Evolutionary conservation across 495 filamentous ascomycete genomes (phyloP), one percentile per base, ranked within the genome.

Genomic region (Penicillium desertorum): DNA sequence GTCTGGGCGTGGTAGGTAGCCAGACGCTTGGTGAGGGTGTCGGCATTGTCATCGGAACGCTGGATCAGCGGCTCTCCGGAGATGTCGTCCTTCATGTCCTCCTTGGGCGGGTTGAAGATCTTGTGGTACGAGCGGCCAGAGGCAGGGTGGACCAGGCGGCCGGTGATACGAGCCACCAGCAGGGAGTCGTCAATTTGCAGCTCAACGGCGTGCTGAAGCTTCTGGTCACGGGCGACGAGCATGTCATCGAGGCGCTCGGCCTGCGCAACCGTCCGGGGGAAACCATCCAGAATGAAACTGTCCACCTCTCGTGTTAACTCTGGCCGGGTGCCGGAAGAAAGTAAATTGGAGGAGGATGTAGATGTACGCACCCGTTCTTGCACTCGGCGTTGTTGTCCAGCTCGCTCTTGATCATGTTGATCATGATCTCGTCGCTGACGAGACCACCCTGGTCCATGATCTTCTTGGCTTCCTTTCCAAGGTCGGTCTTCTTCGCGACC

Each of bases 371-470:
- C 94, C 94, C 94, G 76, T 92, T 93, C 83, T 89, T 91, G 87
- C 94, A 99, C 76, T 98, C 92, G 54, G 73, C 61, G 77, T 99
- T 99, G 79, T 83, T 89, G 62, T 96, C 88, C 20, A 99, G 83
- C 82, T 99, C 92, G 72, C 84, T 87, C 84, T 90, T 91, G 79
- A 99, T 99, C 95, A 99, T 99, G 73, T 91, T 89, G 70, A 99
- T 86, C 83, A 99, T 92, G 71, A 99, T 99, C 72, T 98, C 95
- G 71, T 99, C 94, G 75, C 91, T 96, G 68, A 99, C 94, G 54
- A 99, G 84, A 55, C 92, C 94, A 65, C 94, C 94, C 69, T 92
- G 86, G 66, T 99, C 93, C 94, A 99, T 99, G 76, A 99, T 99
- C 86, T 99, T 99, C 88, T 99, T 99, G 57, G 94, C 94, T 79